These are phyloP conservation scores for Macrocystidia cucumis DNA, from an alignment of 1,284 basidiomycete species.

Conservation along the genomic window DNA sequence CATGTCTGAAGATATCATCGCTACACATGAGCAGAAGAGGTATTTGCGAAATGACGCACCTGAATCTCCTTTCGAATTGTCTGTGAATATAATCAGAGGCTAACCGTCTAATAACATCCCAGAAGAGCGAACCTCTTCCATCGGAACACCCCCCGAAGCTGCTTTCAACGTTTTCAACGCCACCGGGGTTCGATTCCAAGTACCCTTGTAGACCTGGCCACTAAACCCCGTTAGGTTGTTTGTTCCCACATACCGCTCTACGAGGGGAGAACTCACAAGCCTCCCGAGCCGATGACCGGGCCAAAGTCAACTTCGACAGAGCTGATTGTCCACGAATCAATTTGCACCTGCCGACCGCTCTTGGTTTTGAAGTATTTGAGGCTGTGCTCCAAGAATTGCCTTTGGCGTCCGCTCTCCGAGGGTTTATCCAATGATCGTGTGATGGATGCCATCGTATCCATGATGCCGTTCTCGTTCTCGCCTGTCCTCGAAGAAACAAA, in stretches of 20 bases:
- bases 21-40: neutral
- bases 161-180: slow-evolving; percentile 18
- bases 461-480: slow-evolving; percentile 10
- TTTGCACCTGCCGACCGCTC: neutral
- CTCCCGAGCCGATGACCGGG: slow-evolving; percentile 7
- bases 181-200: slow-evolving; percentile 19
- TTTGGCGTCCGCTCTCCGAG: slow-evolving; percentile 8
- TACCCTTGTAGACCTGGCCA: slow-evolving; percentile 17
- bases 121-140: no score
- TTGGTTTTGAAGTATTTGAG: neutral
- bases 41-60: slow-evolving; percentile 6
- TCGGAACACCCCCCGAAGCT: slow-evolving; percentile 10
- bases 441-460: slow-evolving; percentile 17
- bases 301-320: slow-evolving; percentile 9
- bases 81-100: no score
- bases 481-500: no score
- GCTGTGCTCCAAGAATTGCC: neutral
- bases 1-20: slow-evolving; percentile 14
- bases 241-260: neutral
- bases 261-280: slow-evolving; percentile 2
- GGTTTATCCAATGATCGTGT: slow-evolving; percentile 10
- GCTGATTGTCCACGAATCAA: slow-evolving; percentile 9
- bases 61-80: slow-evolving; percentile 14
- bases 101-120: no score
- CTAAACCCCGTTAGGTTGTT: slow-evolving; percentile 5